Conservation (phyloP, 2,329 filamentous ascomycete species). For the Sphaerostilbella broomeana region DNA sequence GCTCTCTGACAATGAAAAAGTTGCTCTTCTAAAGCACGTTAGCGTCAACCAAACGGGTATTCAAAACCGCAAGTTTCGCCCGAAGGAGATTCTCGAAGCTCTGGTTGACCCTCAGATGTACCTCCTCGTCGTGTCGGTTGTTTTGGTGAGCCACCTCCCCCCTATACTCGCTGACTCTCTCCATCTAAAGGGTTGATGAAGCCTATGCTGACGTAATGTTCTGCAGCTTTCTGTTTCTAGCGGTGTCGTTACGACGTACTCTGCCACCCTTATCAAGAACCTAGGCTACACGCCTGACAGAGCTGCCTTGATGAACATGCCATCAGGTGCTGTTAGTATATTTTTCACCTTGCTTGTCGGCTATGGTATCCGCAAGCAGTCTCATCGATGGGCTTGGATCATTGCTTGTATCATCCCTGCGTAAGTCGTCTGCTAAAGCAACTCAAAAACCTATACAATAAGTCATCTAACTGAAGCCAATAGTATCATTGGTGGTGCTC, state of each 20-base stretch:
- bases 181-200: no score
- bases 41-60: conserved; percentile 54
- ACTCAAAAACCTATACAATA: no score
- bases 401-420: conserved; percentile 42
- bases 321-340: conserved; percentile 46
- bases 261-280: conserved; percentile 44
- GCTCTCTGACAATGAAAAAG: conserved; percentile 42
- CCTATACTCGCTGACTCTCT: no score
- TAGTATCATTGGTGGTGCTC: conserved; percentile 41
- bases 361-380: conserved; percentile 39
- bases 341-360: conserved; percentile 44
- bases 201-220: conserved; percentile 1
- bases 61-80: conserved; percentile 46
- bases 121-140: conserved; percentile 41
- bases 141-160: conserved; percentile 32
- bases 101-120: conserved; percentile 47
- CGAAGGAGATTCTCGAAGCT: conserved; percentile 46
- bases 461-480: no score
- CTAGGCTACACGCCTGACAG: conserved; percentile 39
- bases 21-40: conserved; percentile 45
- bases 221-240: conserved; percentile 41
- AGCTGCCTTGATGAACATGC: conserved; percentile 49
- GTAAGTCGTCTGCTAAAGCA: no score
- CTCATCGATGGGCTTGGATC: conserved; percentile 45
- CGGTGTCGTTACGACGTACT: conserved; percentile 50